Evolutionary conservation across 139 green algal species (phyloP), one percentile per base, ranked within the genome.

Genomic region (Chlamydomonas eustigma): DNA sequence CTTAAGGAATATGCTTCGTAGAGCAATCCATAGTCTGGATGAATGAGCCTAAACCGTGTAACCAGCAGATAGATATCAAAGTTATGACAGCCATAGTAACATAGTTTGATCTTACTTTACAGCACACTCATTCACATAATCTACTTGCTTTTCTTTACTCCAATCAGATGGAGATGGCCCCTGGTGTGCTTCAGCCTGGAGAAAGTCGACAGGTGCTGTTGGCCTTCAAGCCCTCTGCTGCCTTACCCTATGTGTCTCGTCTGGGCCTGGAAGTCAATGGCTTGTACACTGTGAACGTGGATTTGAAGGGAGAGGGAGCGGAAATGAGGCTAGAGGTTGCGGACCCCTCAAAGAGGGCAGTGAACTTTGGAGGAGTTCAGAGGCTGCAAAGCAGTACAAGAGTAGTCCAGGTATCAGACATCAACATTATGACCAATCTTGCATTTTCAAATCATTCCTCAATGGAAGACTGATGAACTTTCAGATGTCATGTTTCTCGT

Each of bases 261-360:
- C 51, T 94, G 30, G 80, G 80, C 4, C 81, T 96, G 28, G 78
- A 91, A 66, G 76, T 96, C 75, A 94, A 93, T 69, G 90, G 90
- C 12, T 83, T 96, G 3, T 93, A 87, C 84, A 89, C 81, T 2
- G 70, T 94, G 39, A 78, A 85, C 50, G 84, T 96, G 5, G 65
- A 78, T 35, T 24, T 91, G 50, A 79, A 50, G 58, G 86, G 83
- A 28, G 89, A 93, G 74, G 90, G 87, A 64, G 75, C 80, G 12
- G 85, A 80, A 1, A 66, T 95, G 63, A 75, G 68, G 2, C 51
- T 95, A 31, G 90, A 93, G 75, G 70, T 91, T 25, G 83, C 64
- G 25, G 86, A 94, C 64, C 81, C 86, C 31, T 73, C 77, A 18
- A 79, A 91, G 34, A 68, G 75, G 8, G 50, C 70, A 18, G 37